Base-by-base conservation (phyloP, 768 basidiomycete genomes). In the Collybia sp. region DNA sequence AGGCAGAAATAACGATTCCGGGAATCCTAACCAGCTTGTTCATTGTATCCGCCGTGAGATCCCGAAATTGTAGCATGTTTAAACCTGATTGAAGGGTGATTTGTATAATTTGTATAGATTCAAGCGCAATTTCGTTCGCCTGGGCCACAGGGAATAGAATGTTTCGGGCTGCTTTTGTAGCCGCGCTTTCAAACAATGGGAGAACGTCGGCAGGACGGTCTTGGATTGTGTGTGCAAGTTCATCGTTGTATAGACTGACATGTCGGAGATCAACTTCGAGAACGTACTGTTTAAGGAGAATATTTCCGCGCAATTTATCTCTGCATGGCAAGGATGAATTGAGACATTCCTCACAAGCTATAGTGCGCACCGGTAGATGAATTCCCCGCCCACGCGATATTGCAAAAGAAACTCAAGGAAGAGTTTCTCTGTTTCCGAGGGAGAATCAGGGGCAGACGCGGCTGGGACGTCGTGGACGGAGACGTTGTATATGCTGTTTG, bases 1-100 rank as follows among this genome's bases (percentile, higher is more conserved):
- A 95, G 0, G 96, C 91, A 30, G 94, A 94, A 61, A 98, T 97
- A 61, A 98, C 93, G 57, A 99, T 99, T 30, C 96, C 96, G 1
- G 96, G 96, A 36, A 97, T 80, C 48, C 96, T 88, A 32, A 99
- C 94, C 36, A 99, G 83, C 60, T 90, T 93, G 59, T 93, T 94
- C 76, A 98, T 88, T 16, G 88, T 93, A 56, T 93, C 80, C 9
- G 96, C 96, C 0, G 88, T 89, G 35, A 99, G 80, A 36, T 93
- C 93, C 35, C 96, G 83, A 63, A 98, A 96, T 62, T 90, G 92
- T 44, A 90, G 80, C 70, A 98, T 76, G 66, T 95, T 95, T 53
- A 95, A 78, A 5, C 88, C 89, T n/a, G 92, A 93, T 57, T 78
- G 82, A 32, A 97, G 73, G 34, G 85, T 91, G 44, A 97, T 74